These are phyloP conservation scores for Ophiostoma australiae DNA, from an alignment of 2,329 filamentous ascomycete genomes.

Conservation along the genomic window DNA sequence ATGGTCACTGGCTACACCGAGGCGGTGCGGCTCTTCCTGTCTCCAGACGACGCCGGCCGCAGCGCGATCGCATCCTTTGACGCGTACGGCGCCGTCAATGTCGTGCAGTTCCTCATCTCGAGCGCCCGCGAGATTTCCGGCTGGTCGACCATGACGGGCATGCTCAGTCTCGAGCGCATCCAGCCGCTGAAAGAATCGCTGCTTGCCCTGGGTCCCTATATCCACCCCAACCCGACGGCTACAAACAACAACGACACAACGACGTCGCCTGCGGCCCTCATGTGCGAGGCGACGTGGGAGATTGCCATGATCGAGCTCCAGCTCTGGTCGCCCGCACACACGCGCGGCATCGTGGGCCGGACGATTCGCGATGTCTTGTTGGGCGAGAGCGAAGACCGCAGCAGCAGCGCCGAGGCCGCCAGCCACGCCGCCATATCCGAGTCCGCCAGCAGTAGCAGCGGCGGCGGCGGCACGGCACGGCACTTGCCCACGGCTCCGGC, in stretches of 20 bases:
- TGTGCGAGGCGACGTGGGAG: conserved; percentile 38
- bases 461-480: conserved; percentile 29
- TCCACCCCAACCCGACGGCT: conserved; percentile 24
- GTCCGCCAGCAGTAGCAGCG: conserved; percentile 13
- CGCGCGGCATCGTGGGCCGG: conserved; percentile 36
- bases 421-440: not conserved
- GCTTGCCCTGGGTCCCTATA: conserved; percentile 33
- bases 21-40: conserved; percentile 37
- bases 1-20: conserved; percentile 32
- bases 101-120: conserved; percentile 40
- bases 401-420: not conserved
- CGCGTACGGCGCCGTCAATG: conserved; percentile 40
- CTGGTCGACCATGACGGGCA: conserved; percentile 42
- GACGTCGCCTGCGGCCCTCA: conserved; percentile 21
- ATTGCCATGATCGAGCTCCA: conserved; percentile 42
- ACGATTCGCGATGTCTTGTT: conserved; percentile 36
- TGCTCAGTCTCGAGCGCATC: conserved; percentile 39
- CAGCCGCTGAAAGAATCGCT: conserved; percentile 37
- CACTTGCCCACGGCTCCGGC: conserved; percentile 32
- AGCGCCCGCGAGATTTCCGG: conserved; percentile 41
- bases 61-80: conserved; percentile 36
- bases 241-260: conserved; percentile 18
- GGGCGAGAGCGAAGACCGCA: not conserved
- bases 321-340: conserved; percentile 41
- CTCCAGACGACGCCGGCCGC: conserved; percentile 31